These are phyloP conservation scores for Guyanaporus albipodus DNA, from an alignment of 768 basidiomycete genomes.

Conservation along the genomic window DNA sequence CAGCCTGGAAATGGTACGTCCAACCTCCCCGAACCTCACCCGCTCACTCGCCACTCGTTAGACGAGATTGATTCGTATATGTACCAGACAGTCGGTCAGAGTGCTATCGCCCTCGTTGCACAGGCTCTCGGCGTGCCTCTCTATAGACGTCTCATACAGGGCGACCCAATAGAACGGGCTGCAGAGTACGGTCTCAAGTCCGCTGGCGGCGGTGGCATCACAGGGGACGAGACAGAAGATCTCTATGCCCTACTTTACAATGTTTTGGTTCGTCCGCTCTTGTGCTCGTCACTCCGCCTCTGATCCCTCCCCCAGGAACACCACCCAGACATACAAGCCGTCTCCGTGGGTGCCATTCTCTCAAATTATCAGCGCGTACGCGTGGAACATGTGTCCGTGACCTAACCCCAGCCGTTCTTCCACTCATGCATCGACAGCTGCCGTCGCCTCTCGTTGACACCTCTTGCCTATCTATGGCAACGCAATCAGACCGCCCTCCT, in stretches of 20 bases:
- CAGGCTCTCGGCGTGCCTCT: conserved; percentile 83
- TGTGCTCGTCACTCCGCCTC: background rate
- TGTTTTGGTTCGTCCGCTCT: conserved; percentile 65
- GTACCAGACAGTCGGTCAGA: conserved; percentile 99
- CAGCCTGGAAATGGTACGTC: conserved; percentile 73
- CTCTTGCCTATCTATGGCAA: conserved; percentile 93
- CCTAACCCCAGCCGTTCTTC: background rate
- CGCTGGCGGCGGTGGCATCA: conserved; percentile 45
- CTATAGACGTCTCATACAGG: conserved; percentile 75
- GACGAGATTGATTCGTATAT: conserved; percentile 98
- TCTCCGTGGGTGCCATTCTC: conserved; percentile 94
- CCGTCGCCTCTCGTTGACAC: conserved; percentile 69
- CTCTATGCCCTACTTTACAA: conserved; percentile 64
- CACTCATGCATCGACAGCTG: conserved; percentile 48
- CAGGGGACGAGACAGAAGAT: conserved; percentile 96
- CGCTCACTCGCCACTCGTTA: conserved; percentile 31
- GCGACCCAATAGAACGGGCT: conserved; percentile 74
- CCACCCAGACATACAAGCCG: conserved; percentile 80
- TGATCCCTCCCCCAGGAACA: conserved; percentile 41
- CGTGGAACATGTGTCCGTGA: conserved; percentile 91
- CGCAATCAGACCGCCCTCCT: conserved; percentile 83
- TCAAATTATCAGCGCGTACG: conserved; percentile 97
- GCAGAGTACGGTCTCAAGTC: conserved; percentile 79
- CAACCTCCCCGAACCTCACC: background rate
- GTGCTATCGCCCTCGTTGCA: conserved; percentile 84